A percentile compares a stretch with the other conserved stretches of the same genome.
Evolutionary conservation across 352 stramenopile species (phyloP).

Genomic region (Peronospora belbahrii): DNA sequence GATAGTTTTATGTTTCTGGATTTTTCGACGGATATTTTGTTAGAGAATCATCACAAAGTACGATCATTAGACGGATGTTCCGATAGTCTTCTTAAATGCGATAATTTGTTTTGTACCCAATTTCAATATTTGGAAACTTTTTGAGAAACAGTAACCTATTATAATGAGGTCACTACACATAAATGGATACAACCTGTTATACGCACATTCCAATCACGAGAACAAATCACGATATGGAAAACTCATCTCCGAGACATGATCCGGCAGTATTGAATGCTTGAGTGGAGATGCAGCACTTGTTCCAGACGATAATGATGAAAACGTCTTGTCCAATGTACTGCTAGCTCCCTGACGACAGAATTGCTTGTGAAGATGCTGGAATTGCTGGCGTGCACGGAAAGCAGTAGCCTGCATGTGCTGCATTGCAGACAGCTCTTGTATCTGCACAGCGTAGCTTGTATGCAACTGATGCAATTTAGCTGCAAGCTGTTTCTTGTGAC

Average conservation of each 20-base stretch:
- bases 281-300: constrained; percentile 9
- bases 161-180: no score
- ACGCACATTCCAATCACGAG: constrained; percentile 10
- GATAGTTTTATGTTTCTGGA: no score
- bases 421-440: constrained; percentile 34
- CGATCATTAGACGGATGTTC: no score
- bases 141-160: no score
- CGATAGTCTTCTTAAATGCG: no score
- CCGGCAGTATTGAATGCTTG: constrained; percentile 8
- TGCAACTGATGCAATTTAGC: constrained; percentile 44
- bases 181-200: no score
- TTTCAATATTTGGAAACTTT: no score
- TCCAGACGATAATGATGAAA: constrained; percentile 4
- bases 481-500: constrained; percentile 58
- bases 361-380: constrained; percentile 29
- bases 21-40: no score
- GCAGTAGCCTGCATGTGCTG: constrained; percentile 49
- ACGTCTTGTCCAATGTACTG: constrained; percentile 2
- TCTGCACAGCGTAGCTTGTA: constrained; percentile 31
- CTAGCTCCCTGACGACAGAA: constrained; percentile 9
- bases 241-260: constrained; percentile 10
- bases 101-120: no score
- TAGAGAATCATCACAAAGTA: no score
- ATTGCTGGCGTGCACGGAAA: constrained; percentile 35
- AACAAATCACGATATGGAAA: constrained; percentile 26